phyloP scores from a whole-genome alignment of 2,329 filamentous ascomycete genomes.

The Magnaporthiopsis poae region DNA sequence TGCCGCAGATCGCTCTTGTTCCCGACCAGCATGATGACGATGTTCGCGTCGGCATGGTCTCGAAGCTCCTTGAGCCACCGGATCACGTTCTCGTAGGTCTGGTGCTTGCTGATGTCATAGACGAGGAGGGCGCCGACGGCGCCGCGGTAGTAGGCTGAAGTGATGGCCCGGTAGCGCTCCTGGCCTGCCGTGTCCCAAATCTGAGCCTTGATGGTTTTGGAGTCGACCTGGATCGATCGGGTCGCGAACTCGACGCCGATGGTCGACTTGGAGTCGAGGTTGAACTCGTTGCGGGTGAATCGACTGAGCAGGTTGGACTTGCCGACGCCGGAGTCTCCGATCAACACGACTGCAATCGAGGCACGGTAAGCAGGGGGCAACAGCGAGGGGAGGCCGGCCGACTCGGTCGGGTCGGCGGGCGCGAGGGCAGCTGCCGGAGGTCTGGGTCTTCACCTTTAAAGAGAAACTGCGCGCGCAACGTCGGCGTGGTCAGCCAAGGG shows the following conservation, averaged over 20 bases:
- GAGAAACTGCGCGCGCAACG: conserved; percentile 63
- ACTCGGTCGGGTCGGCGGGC: conserved; percentile 8
- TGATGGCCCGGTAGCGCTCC: conserved; percentile 97
- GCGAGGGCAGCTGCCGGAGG: conserved; percentile 7
- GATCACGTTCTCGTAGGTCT: conserved; percentile 98
- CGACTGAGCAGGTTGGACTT: conserved; percentile 99
- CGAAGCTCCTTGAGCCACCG: conserved; percentile 98
- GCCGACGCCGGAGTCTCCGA: conserved; percentile 97
- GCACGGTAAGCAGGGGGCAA: conserved; percentile 22
- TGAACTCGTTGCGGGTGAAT: conserved; percentile 99
- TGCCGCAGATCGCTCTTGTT: conserved; percentile 99
- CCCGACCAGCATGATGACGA: conserved; percentile 98
- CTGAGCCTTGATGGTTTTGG: conserved; percentile 99
- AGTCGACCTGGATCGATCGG: conserved; percentile 94
- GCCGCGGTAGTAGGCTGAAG: conserved; percentile 96
- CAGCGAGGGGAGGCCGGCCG: conserved; percentile 5
- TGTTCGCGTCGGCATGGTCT: conserved; percentile 96
- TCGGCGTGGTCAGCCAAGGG: conserved; percentile 11
- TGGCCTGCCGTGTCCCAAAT: conserved; percentile 99
- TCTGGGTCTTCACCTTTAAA: conserved; percentile 73
- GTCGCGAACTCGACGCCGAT: conserved; percentile 99
- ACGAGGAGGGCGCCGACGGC: conserved; percentile 94
- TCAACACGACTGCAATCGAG: conserved; percentile 68
- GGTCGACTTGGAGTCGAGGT: conserved; percentile 97
- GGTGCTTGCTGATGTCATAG: conserved; percentile 99